Base-by-base conservation (phyloP, 2,329 filamentous ascomycete genomes). In the Clonostachys rhizophaga region DNA sequence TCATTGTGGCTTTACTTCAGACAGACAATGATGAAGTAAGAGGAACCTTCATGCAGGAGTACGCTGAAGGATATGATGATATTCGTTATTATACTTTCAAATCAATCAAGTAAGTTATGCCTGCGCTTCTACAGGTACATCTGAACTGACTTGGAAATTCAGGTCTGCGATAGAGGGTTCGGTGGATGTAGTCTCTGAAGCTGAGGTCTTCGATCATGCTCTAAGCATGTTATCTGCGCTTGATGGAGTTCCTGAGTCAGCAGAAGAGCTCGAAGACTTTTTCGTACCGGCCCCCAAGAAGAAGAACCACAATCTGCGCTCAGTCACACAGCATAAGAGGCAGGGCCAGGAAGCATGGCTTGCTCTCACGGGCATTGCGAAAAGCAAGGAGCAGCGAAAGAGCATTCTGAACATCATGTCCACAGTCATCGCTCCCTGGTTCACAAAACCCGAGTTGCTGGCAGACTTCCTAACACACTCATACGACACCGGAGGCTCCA, bases 381-480 rank as follows among this genome's bases (percentile, higher is more conserved):
- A 91, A 44, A 80, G 76, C 43, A 83, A 84, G 52, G 79, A 86
- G 14, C 87, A 95, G 62, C 84, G 88, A 45, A 97, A 97, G 64
- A 73, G 75, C 43, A 76, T 96, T 3, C 75, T 99, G 43, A 78
- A 81, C 50, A 78, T 87, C 51, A 86, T 95, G 68, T 84, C 89
- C 3, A 80, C 81, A 40, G 83, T 83, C 34, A 89, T 96, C 55
- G 87, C 88, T 20, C 91, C 92, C 1, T 95, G 90, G 88, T 96
- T 97, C 67, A 79, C 76, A 43, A 88, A 90, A 51, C 87, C 91
- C 2, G 92, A 97, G 60, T 76, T 95, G 39, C 78, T 99, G 34
- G 91, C 96, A 76, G 94, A 99, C 70, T 99, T 97, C 66, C 71
- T 99, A 47, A 96, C 91, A n/a, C 89, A 94, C 68, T 95, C 86